These are phyloP conservation scores for Verbascum thapsus DNA, from an alignment of 257 asterid species.

Conservation along the genomic window DNA sequence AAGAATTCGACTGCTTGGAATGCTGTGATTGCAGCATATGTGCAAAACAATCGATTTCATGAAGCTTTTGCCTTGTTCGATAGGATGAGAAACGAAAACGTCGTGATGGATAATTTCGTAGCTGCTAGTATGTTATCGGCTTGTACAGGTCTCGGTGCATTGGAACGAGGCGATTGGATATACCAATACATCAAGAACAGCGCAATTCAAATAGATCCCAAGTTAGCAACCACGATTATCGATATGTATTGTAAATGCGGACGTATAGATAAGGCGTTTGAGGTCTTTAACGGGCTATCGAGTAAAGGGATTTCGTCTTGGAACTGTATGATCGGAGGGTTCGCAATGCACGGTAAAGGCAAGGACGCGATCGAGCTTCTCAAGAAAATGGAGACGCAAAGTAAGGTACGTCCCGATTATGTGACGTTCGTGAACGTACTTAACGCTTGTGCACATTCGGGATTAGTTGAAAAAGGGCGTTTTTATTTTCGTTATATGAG, in stretches of 20 bases:
- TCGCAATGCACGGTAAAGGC: slow-evolving; percentile 82
- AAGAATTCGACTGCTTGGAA: slow-evolving; percentile 70
- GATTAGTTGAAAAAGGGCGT: slow-evolving; percentile 68
- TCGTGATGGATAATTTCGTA: slow-evolving; percentile 62
- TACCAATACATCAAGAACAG: slow-evolving; percentile 42
- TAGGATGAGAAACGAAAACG: slow-evolving; percentile 53
- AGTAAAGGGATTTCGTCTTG: slow-evolving; percentile 72
- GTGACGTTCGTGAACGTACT: slow-evolving; percentile 77
- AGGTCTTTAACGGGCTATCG: slow-evolving; percentile 50
- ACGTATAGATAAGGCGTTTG: slow-evolving; percentile 60
- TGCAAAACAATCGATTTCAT: slow-evolving; percentile 52
- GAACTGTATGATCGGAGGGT: slow-evolving; percentile 94
- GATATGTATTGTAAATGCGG: slow-evolving; percentile 93
- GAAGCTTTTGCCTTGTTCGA: slow-evolving; percentile 65
- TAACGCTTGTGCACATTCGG: slow-evolving; percentile 85
- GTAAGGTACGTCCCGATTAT: slow-evolving; percentile 50
- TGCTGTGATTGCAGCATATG: slow-evolving; percentile 73
- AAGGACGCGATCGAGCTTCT: slow-evolving; percentile 67
- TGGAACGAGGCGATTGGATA: slow-evolving; percentile 78
- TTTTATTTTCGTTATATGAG: slow-evolving; percentile 62
- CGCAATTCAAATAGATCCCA: slow-evolving; percentile 53
- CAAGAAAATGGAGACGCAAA: slow-evolving; percentile 65
- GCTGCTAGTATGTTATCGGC: slow-evolving; percentile 89
- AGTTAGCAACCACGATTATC: slow-evolving; percentile 59
- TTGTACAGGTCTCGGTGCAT: slow-evolving; percentile 72